A percentile compares a stretch with the other conserved stretches of the same genome.
These are phyloP conservation scores for Fraxinus floribunda DNA, from an alignment of 305 asterid species.

Conservation along the genomic window DNA sequence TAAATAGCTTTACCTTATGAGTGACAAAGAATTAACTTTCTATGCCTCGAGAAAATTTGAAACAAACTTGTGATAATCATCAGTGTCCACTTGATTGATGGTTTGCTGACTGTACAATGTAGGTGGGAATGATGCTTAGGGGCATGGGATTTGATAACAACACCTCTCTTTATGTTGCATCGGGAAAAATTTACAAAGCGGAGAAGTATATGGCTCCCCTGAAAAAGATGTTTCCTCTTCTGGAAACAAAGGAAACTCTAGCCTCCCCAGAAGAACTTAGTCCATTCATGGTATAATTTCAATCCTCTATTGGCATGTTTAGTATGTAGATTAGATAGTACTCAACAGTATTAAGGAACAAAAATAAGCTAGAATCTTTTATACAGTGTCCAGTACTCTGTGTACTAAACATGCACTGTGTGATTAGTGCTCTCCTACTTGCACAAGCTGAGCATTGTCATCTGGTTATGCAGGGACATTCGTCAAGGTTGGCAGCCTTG, in stretches of 20 bases:
- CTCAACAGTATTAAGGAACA: background rate
- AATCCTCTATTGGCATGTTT: conserved; percentile 7
- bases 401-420: background rate
- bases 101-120: conserved; percentile 27
- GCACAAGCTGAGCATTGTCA: background rate
- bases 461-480: conserved; percentile 65
- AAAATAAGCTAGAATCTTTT: background rate
- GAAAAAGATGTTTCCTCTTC: conserved; percentile 84
- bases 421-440: background rate
- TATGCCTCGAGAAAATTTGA: background rate
- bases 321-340: background rate
- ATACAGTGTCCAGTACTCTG: background rate
- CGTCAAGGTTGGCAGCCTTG: conserved; percentile 91
- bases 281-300: conserved; percentile 60
- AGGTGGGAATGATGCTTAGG: conserved; percentile 98
- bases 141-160: conserved; percentile 96
- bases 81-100: background rate
- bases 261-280: conserved; percentile 75
- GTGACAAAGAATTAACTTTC: background rate
- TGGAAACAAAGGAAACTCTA: conserved; percentile 77
- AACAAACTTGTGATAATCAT: background rate
- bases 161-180: conserved; percentile 83
- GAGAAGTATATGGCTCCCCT: conserved; percentile 93
- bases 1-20: background rate
- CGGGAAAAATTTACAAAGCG: conserved; percentile 85